Evolutionary conservation across 768 basidiomycete species (phyloP), one percentile per base, ranked within the genome.

Genomic region (Russula olivacea): DNA sequence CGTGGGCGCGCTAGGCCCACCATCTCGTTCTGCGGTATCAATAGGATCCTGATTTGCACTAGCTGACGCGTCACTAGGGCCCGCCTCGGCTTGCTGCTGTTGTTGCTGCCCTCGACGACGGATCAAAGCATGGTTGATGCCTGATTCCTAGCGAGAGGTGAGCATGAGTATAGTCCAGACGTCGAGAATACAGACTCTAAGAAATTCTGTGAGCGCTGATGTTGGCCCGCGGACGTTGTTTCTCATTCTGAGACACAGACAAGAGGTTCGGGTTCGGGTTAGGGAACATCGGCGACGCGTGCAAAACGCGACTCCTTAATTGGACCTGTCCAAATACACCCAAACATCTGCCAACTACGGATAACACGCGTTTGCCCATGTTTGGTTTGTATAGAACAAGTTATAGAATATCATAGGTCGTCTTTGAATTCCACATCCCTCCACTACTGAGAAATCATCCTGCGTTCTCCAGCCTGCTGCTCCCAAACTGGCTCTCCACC

Each of bases 161-260:
- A 49, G 30, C 14, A 59, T 25, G 4, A 2, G 14, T 5, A 34
- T 12, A 5, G 12, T 12, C 36, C 36, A 28, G 2, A 9, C 2
- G 6, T 19, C 15, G 25, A 14, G 8, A 4, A n/a, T 28, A 73
- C 77, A 32, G 63, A 89, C 91, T 69, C 82, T 82, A 38, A 93
- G 76, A 67, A 88, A 93, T 66, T 91, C 89, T 40, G 91, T 92
- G 14, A 93, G 74, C 0, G 91, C 91, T 23, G 89, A 92, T 0
- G 88, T 84, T 2, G 92, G 91, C 0, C 92, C 91, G 14, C 87
- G 83, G 48, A 93, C 84, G 62, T 88, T 88, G 71, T 83, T 82
- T 38, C 50, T 66, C 62, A 66, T 66, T 53, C 2, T 55, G 8
- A 28, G 38, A 3, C 21, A 11, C 45, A 3, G 48, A 25, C 14